Base-by-base conservation (phyloP, 305 asterid species). In the Fraxinus sp. region DNA sequence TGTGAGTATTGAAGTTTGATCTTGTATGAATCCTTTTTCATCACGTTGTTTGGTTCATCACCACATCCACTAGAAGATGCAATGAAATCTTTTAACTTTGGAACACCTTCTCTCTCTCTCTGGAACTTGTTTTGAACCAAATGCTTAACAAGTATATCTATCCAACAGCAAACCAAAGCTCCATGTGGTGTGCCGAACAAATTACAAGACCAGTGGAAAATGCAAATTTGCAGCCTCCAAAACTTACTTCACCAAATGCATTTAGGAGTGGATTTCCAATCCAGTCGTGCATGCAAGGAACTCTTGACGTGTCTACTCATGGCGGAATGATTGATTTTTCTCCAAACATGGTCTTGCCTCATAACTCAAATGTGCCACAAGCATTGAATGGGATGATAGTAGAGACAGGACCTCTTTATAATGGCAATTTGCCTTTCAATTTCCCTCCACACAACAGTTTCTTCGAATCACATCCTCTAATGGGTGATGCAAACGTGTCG, bases 401-500 rank as follows among this genome's bases (percentile, higher is more conserved):
- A 26, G 86, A 89, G 82, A 36, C 86, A 57, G 89, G 83, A 80
- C 76, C 89, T 22, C 79, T 81, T 52, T 86, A 78, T 37, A 84
- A 82, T 62, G 87, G 83, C 64, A 78, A 55, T 80, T 87, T 85
- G 1, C 80, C 81, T 30, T 87, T 82, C 59, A 78, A 77, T 76
- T 82, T 84, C 76, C 84, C 81, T 46, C 79, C 78, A 9, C 88
- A 77, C 28, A 83, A 83, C 78, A 83, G 83, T 80, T 83, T 85
- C 83, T 79, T 93, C 83, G 97, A 90, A 79, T 84, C 91, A 32
- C 89, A 90, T 81, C 85, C 93, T 59, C 80, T 90, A 83, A 82
- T 92, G 90, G 93, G 92, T 24, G 93, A 93, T 88, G 90, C 93
- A 35, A 85, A 97, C 80, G 91, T 91, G 26, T 84, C 96, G 5